Percentiles rank a stretch among this genome's conserved stretches.
Evolutionary conservation across 1,139 yeast genomes (phyloP).

Genomic region (Kurtzmaniella quercitrusa): DNA sequence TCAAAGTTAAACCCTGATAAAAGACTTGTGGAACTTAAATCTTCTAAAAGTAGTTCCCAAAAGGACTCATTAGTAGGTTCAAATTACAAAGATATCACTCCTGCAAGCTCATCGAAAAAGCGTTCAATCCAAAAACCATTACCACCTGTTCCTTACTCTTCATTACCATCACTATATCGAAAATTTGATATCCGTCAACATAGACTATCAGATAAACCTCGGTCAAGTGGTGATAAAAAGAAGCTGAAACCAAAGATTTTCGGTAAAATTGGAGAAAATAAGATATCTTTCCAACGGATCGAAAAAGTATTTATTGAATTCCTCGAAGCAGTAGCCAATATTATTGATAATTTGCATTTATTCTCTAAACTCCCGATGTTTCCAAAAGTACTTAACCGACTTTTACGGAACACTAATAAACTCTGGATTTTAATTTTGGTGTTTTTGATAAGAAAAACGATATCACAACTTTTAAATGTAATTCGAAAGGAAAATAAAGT

Average conservation of each 20-base stretch:
- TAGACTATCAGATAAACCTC: conserved; percentile 15
- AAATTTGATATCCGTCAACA: conserved; percentile 12
- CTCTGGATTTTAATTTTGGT: conserved; percentile 42
- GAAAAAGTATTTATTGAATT: conserved; percentile 29
- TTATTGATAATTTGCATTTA: conserved; percentile 42
- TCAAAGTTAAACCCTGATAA: background rate
- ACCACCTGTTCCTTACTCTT: background rate
- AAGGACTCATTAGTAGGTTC: background rate
- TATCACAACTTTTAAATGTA: conserved; percentile 41
- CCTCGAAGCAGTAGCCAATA: conserved; percentile 36
- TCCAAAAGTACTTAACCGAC: conserved; percentile 26
- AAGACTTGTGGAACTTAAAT: background rate
- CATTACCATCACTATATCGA: background rate
- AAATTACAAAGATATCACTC: too few relatives aligned
- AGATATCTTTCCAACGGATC: conserved; percentile 23
- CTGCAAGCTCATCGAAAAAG: too few relatives aligned
- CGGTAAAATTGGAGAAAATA: conserved; percentile 5
- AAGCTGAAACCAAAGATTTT: background rate
- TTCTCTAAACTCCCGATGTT: conserved; percentile 43
- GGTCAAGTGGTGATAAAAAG: background rate
- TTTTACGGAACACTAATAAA: conserved; percentile 42
- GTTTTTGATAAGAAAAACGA: conserved; percentile 40
- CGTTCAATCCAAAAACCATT: background rate
- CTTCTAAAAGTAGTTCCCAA: background rate
- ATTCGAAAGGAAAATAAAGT: conserved; percentile 37